Conservation (phyloP, 2,329 filamentous ascomycete genomes). For the Arthrobotrys sinensis region DNA sequence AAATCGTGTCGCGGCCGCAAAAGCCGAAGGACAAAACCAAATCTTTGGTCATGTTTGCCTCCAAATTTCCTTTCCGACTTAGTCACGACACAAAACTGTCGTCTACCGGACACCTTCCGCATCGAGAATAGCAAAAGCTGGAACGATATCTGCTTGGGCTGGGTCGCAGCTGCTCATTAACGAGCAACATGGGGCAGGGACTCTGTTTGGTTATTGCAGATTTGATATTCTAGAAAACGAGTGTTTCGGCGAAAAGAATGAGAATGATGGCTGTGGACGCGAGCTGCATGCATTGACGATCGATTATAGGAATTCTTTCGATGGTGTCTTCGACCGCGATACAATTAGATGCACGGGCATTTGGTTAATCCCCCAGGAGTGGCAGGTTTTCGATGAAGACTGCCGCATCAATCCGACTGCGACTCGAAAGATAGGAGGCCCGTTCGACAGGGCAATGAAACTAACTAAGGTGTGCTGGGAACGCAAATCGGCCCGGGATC, state of each 20-base stretch:
- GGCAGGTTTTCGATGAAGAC: neutral
- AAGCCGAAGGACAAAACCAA: slow-evolving; percentile 1
- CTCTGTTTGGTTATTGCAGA: slow-evolving; percentile 6
- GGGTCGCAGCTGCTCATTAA: slow-evolving; percentile 6
- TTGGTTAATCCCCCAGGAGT: neutral
- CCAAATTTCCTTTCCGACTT: neutral
- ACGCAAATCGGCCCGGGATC: slow-evolving; percentile 31
- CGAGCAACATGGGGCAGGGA: slow-evolving; percentile 17
- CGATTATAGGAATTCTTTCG: neutral
- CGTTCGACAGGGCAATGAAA: slow-evolving; percentile 35
- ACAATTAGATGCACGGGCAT: neutral
- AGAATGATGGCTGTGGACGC: neutral
- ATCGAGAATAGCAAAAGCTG: slow-evolving; percentile 30
- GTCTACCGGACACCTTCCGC: slow-evolving; percentile 45
- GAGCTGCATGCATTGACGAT: slow-evolving; percentile 14
- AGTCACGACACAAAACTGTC: slow-evolving; percentile 32
- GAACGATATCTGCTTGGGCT: slow-evolving; percentile 27
- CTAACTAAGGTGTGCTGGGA: slow-evolving; percentile 15
- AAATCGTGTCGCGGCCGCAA: neutral
- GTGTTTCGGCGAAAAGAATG: slow-evolving; percentile 17
- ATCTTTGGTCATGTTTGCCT: slow-evolving; percentile 17
- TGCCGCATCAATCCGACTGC: slow-evolving; percentile 20
- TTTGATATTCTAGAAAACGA: slow-evolving; percentile 24
- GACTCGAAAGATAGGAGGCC: slow-evolving; percentile 28
- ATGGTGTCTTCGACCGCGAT: neutral